Evolutionary conservation across 495 filamentous ascomycete species (phyloP), one percentile per base, ranked within the genome.

Genomic region (Aspergillus coremiiformis): DNA sequence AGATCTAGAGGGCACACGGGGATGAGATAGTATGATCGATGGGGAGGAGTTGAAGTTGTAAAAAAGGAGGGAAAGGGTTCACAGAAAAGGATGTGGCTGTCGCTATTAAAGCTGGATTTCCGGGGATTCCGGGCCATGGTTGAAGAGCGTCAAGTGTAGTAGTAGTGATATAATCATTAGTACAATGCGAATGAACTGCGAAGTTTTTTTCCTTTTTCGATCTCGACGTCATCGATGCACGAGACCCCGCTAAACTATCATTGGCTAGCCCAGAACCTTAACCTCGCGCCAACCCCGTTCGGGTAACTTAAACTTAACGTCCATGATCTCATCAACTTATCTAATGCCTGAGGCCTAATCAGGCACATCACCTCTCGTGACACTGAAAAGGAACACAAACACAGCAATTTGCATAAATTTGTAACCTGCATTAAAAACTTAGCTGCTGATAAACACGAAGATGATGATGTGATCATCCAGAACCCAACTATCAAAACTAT

Each of bases 241-340:
- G 39, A 6, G 41, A 44, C 49, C 48, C 47, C 44, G 44, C 65
- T 65, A 65, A n/a, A 46, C 64, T 51, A 51, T 44, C 50, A 24
- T 44, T 23, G 58, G 59, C 49, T 66, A 65, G 63, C 39, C 45
- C 46, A 55, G 55, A 47, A 37, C 19, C 57, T 43, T 49, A 33
- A 30, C 35, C 2, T 0, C 0, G 6, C 47, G 14, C 60, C 61
- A 63, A 33, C 12, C 66, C 62, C n/a, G 1, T 59, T 58, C 27
- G 39, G 63, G 49, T 47, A 57, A 63, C 39, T 43, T 39, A 50
- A 39, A 47, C 30, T 57, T 51, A 39, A 39, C 9, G 29, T 65
- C 60, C 66, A 70, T 72, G 67, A 71, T 66, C 66, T 68, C 61
- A 54, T 61, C 44, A n/a, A n/a, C n/a, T n/a, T n/a, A n/a, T n/a